Evolutionary conservation across 306 rosid species (phyloP), one percentile per base, ranked within the genome.

Genomic region (Pueraria montana): DNA sequence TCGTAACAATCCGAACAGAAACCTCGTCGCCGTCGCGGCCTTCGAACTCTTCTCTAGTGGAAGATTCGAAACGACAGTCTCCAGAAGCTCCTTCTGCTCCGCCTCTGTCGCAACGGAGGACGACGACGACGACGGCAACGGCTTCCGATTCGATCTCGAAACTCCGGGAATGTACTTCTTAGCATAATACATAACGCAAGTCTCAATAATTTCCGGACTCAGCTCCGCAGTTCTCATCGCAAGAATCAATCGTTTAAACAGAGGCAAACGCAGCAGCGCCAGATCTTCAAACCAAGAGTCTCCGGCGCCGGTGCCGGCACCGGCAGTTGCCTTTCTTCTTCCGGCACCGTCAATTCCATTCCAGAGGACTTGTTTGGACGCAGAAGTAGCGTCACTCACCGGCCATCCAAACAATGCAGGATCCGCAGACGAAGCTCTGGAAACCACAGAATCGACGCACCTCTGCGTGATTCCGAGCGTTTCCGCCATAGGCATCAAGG

Each of bases 391-490:
- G 49, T 88, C 92, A 10, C 56, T 84, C 38, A 94, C 91, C 10
- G 99, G 97, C 98, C 98, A 96, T 26, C 99, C 97, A 23, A 94
- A 89, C 69, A 96, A 74, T 61, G 92, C 64, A 0, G 95, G 97
- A 84, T 94, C 96, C 55, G 92, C 90, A 0, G 94, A 76, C 1
- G 95, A 80, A 14, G 98, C 97, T 56, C 91, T 81, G 16, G 90
- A 48, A 10, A 94, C 89, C 1, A 90, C 87, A 27, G 97, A 86
- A 48, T 87, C 95, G 1, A 92, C 77, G 80, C 99, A 96, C 32
- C 90, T 78, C 89, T 92, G 90, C 8, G 89, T 83, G 53, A 96
- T 94, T 61, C 94, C 90, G 1, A 94, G 38, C 7, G 36, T 75
- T 26, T 92, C 98, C 0, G 95, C 95, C 21, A 87, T 78, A 76